Evolutionary conservation across 2,329 filamentous ascomycete species (phyloP), one percentile per base, ranked within the genome.

Genomic region (Capronia epimyces): DNA sequence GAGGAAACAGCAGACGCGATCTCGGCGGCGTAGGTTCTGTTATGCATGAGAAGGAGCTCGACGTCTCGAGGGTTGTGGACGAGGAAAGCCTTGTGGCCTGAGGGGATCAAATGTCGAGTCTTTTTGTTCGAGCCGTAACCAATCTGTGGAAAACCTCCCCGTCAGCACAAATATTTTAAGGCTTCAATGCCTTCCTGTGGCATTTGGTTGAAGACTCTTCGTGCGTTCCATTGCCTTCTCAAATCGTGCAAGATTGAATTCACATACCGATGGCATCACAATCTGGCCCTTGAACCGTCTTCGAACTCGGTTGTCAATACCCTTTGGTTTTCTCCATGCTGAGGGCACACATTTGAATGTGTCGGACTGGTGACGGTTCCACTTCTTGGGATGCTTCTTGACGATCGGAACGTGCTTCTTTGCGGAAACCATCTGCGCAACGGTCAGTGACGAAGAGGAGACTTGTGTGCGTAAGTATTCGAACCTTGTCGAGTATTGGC

Each of bases 341-440:
- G 86, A 73, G 71, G 81, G 84, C 66, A 97, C 84, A 73, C 93
- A 85, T 80, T 84, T 95, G 82, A 95, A 98, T 73, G 85, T 85
- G 78, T 97, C 93, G 76, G 82, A 87, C 84, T 98, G 93, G 80
- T 98, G 93, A 74, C 93, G 87, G 77, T 83, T 84, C 86, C 97
- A 98, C 79, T 80, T 82, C 83, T 90, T 89, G 71, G 86, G 89
- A 83, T 89, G 89, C 89, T 98, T 98, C 89, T 98, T 98, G 73
- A 98, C 88, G 83, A 98, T 98, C 71, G 90, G 86, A 73, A 97
- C 84, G 79, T 97, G 93, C 83, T 95, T 94, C 87, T 94, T 95
- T 78, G 91, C 87, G 86, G 90, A 83, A 82, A 91, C 89, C 93
- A 97, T 97, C 90, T 91, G 60, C 18, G 34, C 34, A 22, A 45